Evolutionary conservation across 441 rosid genomes (phyloP), one percentile per base, ranked within the genome.

Genomic region (Mallotus japonicus): DNA sequence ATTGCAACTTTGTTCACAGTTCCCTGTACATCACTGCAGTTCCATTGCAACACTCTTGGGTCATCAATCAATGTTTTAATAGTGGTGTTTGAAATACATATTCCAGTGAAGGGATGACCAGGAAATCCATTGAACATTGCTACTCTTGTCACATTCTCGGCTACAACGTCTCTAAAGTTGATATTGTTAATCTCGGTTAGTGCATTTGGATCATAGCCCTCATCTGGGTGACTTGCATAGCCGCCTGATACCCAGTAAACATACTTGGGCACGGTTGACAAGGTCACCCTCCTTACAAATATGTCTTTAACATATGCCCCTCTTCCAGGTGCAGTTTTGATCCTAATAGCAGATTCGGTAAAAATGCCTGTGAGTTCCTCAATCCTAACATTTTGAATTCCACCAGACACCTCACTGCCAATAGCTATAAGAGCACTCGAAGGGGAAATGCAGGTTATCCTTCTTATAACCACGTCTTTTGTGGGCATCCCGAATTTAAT

Each of bases 391-490:
- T 92, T 84, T 62, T 73, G 71, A 70, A 92, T 86, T 62, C 95
- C 95, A 10, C 97, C 96, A 0, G 97, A 90, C 93, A 89, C 88
- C 66, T 92, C 96, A 37, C 95, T 90, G 28, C 98, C 96, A 0
- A 90, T 85, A 7, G 98, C 98, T 20, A 91, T 81, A 59, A 88
- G 66, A 11, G 95, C 98, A 49, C 98, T 89, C 54, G 86, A 75
- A 0, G 95, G 98, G 11, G 98, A 92, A 76, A 91, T 83, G 82
- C 97, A 88, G 57, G 91, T 88, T 11, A 92, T 74, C 65, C 88
- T 69, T 75, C 90, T 76, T 73, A 91, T 89, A 3, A 83, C 70
- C 20, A 91, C 75, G 11, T 88, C 79, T 60, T 83, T 54, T 0
- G 89, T 76, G 58, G 95, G 92, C 80, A 83, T 81, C 15, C 87